phyloP scores from a whole-genome alignment of 257 asterid genomes.

The Salvia hispanica region DNA sequence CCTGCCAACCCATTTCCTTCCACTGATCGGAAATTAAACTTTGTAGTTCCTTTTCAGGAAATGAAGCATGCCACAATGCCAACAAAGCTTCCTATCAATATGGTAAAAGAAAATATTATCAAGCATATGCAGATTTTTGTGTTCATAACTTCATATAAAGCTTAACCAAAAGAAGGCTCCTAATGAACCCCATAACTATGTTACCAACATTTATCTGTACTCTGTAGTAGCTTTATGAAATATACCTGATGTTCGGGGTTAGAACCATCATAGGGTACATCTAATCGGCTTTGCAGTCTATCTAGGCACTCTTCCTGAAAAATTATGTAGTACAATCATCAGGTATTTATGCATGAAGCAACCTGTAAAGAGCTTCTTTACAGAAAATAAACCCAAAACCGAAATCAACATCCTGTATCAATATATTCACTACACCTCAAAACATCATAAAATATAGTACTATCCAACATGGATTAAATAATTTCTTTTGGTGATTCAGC shows the following conservation, averaged over 20 bases:
- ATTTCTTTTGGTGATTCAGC: background rate
- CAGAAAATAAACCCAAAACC: slow-evolving; percentile 1
- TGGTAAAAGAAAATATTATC: slow-evolving; percentile 20
- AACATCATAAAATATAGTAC: background rate
- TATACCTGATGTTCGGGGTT: slow-evolving; percentile 86
- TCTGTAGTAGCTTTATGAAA: slow-evolving; percentile 25
- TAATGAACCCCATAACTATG: slow-evolving; percentile 1
- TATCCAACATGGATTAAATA: background rate
- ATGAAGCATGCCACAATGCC: slow-evolving; percentile 84
- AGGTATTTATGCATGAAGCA: slow-evolving; percentile 30
- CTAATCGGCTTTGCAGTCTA: slow-evolving; percentile 83
- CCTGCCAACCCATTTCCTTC: slow-evolving; percentile 99
- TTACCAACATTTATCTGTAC: background rate
- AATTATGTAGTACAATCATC: slow-evolving; percentile 29
- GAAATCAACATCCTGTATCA: background rate
- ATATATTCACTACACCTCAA: background rate
- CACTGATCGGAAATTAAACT: slow-evolving; percentile 95
- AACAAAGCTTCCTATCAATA: slow-evolving; percentile 68
- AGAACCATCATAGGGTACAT: slow-evolving; percentile 74
- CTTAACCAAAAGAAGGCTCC: slow-evolving; percentile 21
- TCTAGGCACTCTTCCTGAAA: slow-evolving; percentile 88
- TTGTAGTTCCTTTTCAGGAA: slow-evolving; percentile 74
- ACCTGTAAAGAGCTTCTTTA: slow-evolving; percentile 9
- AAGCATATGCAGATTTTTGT: slow-evolving; percentile 25
- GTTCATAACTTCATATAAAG: slow-evolving; percentile 11